Conservation (phyloP, 345 rosid species). For the Syzygium aromaticum region DNA sequence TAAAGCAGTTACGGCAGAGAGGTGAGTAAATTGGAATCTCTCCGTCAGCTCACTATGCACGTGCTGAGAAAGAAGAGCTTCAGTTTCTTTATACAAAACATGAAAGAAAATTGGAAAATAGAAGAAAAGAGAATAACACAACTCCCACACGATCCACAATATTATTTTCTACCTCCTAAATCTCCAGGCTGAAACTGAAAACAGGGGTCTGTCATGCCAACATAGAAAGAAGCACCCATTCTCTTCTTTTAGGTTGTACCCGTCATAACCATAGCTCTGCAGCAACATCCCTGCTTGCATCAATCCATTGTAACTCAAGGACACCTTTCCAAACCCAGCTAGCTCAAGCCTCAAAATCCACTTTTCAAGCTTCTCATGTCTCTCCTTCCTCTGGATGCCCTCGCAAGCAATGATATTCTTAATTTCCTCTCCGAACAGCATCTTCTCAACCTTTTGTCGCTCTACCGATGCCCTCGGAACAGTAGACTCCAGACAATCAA, state of each 20-base stretch:
- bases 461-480: conserved; percentile 36
- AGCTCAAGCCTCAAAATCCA: conserved; percentile 57
- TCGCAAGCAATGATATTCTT: conserved; percentile 67
- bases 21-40: not conserved
- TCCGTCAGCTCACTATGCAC: not conserved
- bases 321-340: conserved; percentile 50
- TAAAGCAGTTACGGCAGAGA: not conserved
- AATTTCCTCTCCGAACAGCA: conserved; percentile 67
- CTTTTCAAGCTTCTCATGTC: conserved; percentile 67
- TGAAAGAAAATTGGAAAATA: not conserved
- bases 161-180: conserved; percentile 31
- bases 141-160: not conserved
- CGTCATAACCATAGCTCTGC: conserved; percentile 48
- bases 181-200: conserved; percentile 61
- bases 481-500: conserved; percentile 67
- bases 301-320: conserved; percentile 55
- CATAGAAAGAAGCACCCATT: conserved; percentile 45
- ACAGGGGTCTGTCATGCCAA: conserved; percentile 61
- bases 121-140: not conserved
- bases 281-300: conserved; percentile 46
- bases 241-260: conserved; percentile 56
- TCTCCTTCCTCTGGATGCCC: conserved; percentile 52
- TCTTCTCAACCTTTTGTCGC: conserved; percentile 61
- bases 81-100: conserved; percentile 24
- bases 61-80: conserved; percentile 6